phyloP scores from a whole-genome alignment of 2,329 filamentous ascomycete species.

The Curvularia sp. region DNA sequence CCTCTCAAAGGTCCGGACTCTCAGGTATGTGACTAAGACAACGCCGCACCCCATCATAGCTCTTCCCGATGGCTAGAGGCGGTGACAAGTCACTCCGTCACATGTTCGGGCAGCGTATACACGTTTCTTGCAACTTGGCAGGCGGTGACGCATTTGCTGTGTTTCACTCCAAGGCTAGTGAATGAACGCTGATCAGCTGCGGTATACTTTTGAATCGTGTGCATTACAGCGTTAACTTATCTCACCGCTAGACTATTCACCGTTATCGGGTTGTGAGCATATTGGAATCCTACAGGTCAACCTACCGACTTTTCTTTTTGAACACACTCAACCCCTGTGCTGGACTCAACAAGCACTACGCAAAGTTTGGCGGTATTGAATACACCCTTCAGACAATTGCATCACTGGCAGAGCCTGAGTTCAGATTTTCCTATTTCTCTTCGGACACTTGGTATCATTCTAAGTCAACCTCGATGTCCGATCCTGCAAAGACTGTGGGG shows the following conservation, averaged over 20 bases:
- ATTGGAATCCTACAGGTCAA: neutral
- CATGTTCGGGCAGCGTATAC: constrained; percentile 5
- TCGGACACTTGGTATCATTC: neutral
- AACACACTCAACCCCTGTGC: neutral
- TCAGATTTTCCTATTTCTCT: neutral
- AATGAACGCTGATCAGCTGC: constrained; percentile 12
- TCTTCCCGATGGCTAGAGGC: constrained; percentile 10
- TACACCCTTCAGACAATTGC: neutral
- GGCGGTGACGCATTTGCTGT: constrained; percentile 8
- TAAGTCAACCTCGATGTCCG: constrained; percentile 14
- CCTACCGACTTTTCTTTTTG: neutral
- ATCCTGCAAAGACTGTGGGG: neutral
- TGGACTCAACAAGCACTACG: neutral
- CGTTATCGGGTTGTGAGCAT: neutral
- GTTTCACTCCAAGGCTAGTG: neutral
- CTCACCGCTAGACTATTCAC: neutral
- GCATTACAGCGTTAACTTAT: neutral
- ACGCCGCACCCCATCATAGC: constrained; percentile 4
- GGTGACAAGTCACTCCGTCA: constrained; percentile 20
- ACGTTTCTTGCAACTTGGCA: neutral
- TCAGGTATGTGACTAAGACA: constrained; percentile 23
- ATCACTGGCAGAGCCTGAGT: neutral
- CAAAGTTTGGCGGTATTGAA: neutral
- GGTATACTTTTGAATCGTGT: neutral
- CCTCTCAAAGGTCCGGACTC: neutral